These are phyloP conservation scores for Rhodotorula sp. DNA, from an alignment of 1,284 basidiomycete species.

Conservation along the genomic window DNA sequence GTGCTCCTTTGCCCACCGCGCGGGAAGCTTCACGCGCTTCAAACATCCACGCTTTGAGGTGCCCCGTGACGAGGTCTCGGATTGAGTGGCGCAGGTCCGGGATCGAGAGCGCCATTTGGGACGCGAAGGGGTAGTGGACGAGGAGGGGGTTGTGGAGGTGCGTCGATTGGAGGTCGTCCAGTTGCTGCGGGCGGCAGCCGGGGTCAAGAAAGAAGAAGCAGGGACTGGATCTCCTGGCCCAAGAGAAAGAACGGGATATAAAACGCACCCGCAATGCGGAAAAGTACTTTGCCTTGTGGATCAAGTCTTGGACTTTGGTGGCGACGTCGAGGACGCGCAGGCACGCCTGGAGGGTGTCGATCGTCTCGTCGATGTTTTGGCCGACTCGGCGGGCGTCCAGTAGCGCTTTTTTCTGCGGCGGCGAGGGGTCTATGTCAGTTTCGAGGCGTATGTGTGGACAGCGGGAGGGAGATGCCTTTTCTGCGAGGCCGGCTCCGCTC, in stretches of 20 bases:
- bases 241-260: slow-evolving; percentile 56
- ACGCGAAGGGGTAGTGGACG: slow-evolving; percentile 89
- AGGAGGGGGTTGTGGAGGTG: slow-evolving; percentile 71
- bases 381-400: slow-evolving; percentile 89
- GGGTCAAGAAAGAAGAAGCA: neutral
- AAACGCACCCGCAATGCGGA: slow-evolving; percentile 67
- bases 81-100: slow-evolving; percentile 86
- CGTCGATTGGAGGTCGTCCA: slow-evolving; percentile 89
- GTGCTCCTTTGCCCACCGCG: slow-evolving; percentile 79
- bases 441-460: neutral
- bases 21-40: slow-evolving; percentile 88
- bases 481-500: slow-evolving; percentile 77
- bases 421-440: neutral
- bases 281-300: slow-evolving; percentile 79
- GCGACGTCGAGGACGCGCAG: slow-evolving; percentile 89
- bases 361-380: slow-evolving; percentile 90
- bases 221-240: too few relatives aligned
- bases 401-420: slow-evolving; percentile 70
- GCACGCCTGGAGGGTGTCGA: slow-evolving; percentile 89
- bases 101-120: slow-evolving; percentile 83
- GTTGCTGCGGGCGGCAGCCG: slow-evolving; percentile 58
- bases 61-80: slow-evolving; percentile 87
- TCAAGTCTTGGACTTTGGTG: slow-evolving; percentile 89
- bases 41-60: slow-evolving; percentile 95
- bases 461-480: slow-evolving; percentile 57